Evolutionary conservation across 2,329 filamentous ascomycete species (phyloP).

Genomic region (Thielaviopsis ethacetica): DNA sequence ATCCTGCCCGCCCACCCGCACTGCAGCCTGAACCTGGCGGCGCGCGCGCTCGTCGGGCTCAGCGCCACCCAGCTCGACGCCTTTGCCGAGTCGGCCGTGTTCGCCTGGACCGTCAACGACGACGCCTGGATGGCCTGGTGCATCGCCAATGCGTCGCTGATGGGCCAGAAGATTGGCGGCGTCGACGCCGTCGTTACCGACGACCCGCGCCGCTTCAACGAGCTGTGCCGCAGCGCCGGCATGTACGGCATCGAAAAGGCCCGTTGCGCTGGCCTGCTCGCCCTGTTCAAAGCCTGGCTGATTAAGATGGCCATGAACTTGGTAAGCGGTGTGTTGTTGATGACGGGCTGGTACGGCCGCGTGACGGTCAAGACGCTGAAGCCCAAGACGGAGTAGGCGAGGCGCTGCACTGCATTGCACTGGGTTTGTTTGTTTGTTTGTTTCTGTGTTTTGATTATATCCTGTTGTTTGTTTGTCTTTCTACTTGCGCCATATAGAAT

Average conservation of each 20-base stretch:
- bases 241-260: not conserved
- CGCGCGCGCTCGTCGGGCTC: conserved; percentile 36
- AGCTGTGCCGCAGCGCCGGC: conserved; percentile 30
- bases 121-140: conserved; percentile 68
- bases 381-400: not conserved
- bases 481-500: no score
- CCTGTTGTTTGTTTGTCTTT: no score
- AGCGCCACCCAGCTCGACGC: conserved; percentile 35
- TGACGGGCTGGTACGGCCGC: conserved; percentile 8
- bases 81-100: conserved; percentile 40
- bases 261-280: not conserved
- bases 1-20: conserved; percentile 42
- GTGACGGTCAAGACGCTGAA: conserved; percentile 7
- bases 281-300: not conserved
- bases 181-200: conserved; percentile 80
- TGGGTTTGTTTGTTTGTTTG: not conserved
- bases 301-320: conserved; percentile 2
- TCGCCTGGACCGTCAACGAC: conserved; percentile 79
- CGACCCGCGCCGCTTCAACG: conserved; percentile 51
- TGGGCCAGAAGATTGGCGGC: conserved; percentile 10
- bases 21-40: conserved; percentile 68
- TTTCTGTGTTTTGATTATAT: not conserved
- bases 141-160: conserved; percentile 26
- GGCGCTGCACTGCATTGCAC: no score
- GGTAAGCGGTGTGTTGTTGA: conserved; percentile 2